Percentiles rank a stretch among this genome's conserved stretches.
Evolutionary conservation across 176 grass and related monocot species (phyloP).

Genomic region (Calamus simplicifolius): DNA sequence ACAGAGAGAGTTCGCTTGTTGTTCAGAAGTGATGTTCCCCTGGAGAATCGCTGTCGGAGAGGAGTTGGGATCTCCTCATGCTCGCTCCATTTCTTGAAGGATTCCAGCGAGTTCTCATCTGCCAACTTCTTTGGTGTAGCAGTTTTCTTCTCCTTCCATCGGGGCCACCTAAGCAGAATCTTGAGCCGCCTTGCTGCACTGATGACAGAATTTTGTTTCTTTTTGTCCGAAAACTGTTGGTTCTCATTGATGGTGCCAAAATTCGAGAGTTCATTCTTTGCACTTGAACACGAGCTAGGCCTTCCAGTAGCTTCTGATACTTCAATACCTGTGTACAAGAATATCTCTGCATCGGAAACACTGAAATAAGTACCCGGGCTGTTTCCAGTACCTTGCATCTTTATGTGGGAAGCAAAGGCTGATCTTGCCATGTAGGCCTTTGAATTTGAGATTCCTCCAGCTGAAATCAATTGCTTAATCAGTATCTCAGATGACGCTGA

Average conservation of each 20-base stretch:
- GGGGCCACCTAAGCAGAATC: slow-evolving; percentile 76
- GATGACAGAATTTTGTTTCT: slow-evolving; percentile 53
- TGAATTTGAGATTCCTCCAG: slow-evolving; percentile 67
- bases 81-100: slow-evolving; percentile 52
- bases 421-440: slow-evolving; percentile 44
- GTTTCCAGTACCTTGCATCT: slow-evolving; percentile 51
- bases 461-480: slow-evolving; percentile 69
- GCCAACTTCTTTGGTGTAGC: slow-evolving; percentile 31
- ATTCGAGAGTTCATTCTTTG: slow-evolving; percentile 39
- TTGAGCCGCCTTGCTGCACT: slow-evolving; percentile 65
- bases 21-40: slow-evolving; percentile 40
- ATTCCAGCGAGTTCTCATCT: slow-evolving; percentile 37
- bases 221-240: slow-evolving; percentile 36
- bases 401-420: slow-evolving; percentile 53
- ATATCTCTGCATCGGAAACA: slow-evolving; percentile 85
- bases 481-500: slow-evolving; percentile 63
- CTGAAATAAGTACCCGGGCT: slow-evolving; percentile 75
- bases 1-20: slow-evolving; percentile 62
- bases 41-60: slow-evolving; percentile 54
- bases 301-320: slow-evolving; percentile 23
- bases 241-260: slow-evolving; percentile 9
- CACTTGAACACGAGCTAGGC: slow-evolving; percentile 68
- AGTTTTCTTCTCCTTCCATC: slow-evolving; percentile 51
- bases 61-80: slow-evolving; percentile 50
- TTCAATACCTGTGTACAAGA: slow-evolving; percentile 51